A percentile compares a stretch with the other conserved stretches of the same genome.
These are phyloP conservation scores for Xylaria sp. DNA, from an alignment of 2,329 filamentous ascomycete species.

Conservation along the genomic window DNA sequence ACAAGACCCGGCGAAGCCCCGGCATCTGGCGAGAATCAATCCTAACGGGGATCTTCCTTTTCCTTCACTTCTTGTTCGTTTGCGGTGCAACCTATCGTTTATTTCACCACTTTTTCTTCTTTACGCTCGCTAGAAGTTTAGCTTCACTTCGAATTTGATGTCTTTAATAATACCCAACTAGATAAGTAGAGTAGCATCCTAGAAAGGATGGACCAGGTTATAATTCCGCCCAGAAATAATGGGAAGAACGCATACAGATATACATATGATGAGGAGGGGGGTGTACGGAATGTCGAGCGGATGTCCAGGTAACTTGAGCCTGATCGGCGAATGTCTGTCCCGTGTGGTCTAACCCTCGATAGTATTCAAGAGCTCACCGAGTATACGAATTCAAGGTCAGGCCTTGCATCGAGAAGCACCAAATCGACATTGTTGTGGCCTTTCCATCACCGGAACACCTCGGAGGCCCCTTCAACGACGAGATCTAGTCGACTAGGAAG, in stretches of 20 bases:
- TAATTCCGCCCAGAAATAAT: constrained; percentile 41
- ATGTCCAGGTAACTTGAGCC: constrained; percentile 45
- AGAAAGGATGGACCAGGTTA: constrained; percentile 45
- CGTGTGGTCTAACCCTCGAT: constrained; percentile 38
- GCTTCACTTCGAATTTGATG: constrained; percentile 35
- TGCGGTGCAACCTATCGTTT: constrained; percentile 31
- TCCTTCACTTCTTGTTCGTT: constrained; percentile 34
- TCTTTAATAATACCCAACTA: constrained; percentile 37
- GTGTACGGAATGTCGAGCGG: constrained; percentile 41
- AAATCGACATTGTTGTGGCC: constrained; percentile 47
- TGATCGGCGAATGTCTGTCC: constrained; percentile 30
- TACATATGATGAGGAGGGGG: constrained; percentile 43
- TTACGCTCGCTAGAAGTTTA: constrained; percentile 32
- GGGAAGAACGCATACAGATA: constrained; percentile 43
- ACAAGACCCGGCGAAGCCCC: constrained; percentile 29
- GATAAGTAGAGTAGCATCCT: constrained; percentile 28
- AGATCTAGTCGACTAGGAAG: constrained; percentile 43
- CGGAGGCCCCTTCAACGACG: constrained; percentile 43
- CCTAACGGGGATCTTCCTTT: constrained; percentile 15
- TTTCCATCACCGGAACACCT: constrained; percentile 46
- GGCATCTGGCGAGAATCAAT: constrained; percentile 9
- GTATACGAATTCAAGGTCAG: constrained; percentile 44
- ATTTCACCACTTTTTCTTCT: constrained; percentile 33
- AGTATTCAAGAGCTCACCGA: constrained; percentile 45
- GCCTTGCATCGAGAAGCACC: constrained; percentile 42